Base-by-base conservation (phyloP, 2,329 filamentous ascomycete genomes). In the Elsinoe perseae region DNA sequence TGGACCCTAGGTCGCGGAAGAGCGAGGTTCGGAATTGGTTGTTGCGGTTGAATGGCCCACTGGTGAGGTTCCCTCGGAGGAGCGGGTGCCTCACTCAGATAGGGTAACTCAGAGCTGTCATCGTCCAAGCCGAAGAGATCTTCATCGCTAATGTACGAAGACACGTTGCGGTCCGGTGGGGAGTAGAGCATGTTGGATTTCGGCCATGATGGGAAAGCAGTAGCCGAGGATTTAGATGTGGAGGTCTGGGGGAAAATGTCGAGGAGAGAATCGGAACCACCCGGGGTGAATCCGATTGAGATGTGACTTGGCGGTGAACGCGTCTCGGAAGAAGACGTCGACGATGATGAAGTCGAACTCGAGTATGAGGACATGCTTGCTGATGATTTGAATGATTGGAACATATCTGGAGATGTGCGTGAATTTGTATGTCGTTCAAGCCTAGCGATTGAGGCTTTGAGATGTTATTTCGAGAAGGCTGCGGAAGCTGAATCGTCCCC, bases 91-190 rank as follows among this genome's bases (percentile, higher is more conserved):
- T 68, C 66, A 52, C 60, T 61, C 40, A 70, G 61, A 54, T 64
- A 68, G 21, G 62, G 59, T n/a, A 61, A 63, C 23, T 66, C 63
- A 9, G 40, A 44, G 5, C 56, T 44, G 46, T 60, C 57, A 7
- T 50, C 53, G 48, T 69, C 67, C 50, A 66, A 65, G 23, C 68
- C 67, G 54, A 69, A 67, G 16, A 71, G 64, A 50, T 71, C 69
- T 54, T 68, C 67, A 58, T 71, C 69, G 59, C 64, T 68, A 52
- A 71, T 64, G 56, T 70, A 71, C 2, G 68, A 61, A 61, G 63
- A 70, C 1, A 67, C 61, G 23, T 34, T 40, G 54, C 56, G 59
- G 20, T 48, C 50, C 20, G 30, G 56, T 38, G 56, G 46, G 44
- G 54, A 44, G 30, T 56, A 56, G 34, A 48, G 54, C 16, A 32